Conservation (phyloP, 2,329 filamentous ascomycete species). For the Pseudocercospora eumusae region DNA sequence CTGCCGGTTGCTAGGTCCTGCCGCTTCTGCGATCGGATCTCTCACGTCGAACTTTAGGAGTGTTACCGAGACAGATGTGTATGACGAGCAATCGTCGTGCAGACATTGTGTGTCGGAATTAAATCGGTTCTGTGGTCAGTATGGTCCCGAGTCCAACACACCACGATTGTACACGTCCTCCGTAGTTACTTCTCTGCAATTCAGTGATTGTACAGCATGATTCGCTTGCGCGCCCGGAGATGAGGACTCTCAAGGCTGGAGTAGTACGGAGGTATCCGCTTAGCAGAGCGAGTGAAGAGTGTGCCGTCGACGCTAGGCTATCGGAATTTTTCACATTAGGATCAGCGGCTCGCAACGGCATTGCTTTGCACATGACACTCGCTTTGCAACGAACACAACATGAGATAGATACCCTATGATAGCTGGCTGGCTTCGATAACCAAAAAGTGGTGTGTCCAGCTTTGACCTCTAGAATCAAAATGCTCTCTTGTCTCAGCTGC, state of each 20-base stretch:
- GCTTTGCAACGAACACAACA: background rate
- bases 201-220: background rate
- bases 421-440: background rate
- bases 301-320: slow-evolving; percentile 2
- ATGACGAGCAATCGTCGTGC: background rate
- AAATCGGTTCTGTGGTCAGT: background rate
- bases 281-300: slow-evolving; percentile 3
- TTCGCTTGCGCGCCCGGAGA: slow-evolving; percentile 8
- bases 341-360: slow-evolving; percentile 1
- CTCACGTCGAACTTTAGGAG: background rate
- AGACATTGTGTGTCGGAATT: background rate
- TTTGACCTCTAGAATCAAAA: background rate
- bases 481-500: background rate
- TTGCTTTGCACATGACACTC: background rate
- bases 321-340: slow-evolving; percentile 8
- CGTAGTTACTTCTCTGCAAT: background rate
- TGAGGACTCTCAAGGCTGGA: slow-evolving; percentile 4
- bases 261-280: background rate
- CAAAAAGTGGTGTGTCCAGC: too few relatives aligned
- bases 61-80: background rate
- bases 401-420: too few relatives aligned
- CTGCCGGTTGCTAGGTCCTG: background rate
- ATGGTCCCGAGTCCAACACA: background rate
- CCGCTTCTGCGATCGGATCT: background rate
- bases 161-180: background rate